Evolutionary conservation across 345 rosid species (phyloP).

Genomic region (Lepidium aucheri): DNA sequence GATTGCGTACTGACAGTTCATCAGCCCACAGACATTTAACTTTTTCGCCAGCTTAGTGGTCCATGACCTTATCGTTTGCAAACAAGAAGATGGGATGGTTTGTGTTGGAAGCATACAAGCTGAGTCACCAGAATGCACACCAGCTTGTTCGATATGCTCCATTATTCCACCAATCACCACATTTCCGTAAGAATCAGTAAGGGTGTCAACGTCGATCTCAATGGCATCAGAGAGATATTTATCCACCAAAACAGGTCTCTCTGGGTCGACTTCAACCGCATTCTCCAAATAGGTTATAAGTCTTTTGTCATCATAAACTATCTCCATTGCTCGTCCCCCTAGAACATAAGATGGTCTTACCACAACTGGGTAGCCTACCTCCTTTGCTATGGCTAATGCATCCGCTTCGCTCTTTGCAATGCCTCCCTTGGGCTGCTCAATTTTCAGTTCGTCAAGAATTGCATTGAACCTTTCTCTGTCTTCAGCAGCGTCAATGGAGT

Average conservation of each 20-base stretch:
- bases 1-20: conserved; percentile 94
- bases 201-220: conserved; percentile 85
- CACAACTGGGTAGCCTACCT: conserved; percentile 87
- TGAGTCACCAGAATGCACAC: conserved; percentile 97
- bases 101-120: conserved; percentile 93
- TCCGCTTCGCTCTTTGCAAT: conserved; percentile 87
- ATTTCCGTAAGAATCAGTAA: conserved; percentile 70
- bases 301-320: conserved; percentile 71
- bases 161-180: conserved; percentile 95
- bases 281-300: conserved; percentile 70
- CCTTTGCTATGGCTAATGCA: conserved; percentile 76
- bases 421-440: conserved; percentile 96
- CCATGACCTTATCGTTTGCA: conserved; percentile 73
- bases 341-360: conserved; percentile 94
- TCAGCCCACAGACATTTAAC: conserved; percentile 86
- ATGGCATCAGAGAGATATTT: conserved; percentile 83
- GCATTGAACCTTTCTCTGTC: conserved; percentile 89
- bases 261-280: conserved; percentile 95
- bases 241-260: conserved; percentile 83
- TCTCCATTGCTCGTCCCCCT: conserved; percentile 98
- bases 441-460: conserved; percentile 63
- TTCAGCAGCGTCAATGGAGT: conserved; percentile 95
- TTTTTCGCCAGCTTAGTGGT: conserved; percentile 68
- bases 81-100: conserved; percentile 59
- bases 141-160: conserved; percentile 99